Evolutionary conservation across 306 rosid genomes (phyloP).

Genomic region (Cajanus cajan): DNA sequence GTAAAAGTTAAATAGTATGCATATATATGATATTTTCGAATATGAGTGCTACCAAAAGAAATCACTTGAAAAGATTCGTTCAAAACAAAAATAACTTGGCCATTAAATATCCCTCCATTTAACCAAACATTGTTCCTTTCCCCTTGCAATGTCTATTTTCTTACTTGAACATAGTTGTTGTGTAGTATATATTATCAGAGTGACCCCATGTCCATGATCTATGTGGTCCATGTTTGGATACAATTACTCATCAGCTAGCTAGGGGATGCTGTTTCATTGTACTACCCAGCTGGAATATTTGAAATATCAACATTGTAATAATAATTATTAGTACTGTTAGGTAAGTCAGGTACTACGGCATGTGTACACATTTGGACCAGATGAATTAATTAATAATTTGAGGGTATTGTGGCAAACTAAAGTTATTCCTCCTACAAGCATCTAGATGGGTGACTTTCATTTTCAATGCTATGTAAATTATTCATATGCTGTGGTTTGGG

Average conservation of each 20-base stretch:
- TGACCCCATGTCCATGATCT: not conserved
- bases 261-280: not conserved
- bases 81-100: not conserved
- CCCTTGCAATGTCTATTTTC: not conserved
- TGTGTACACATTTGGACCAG: not conserved
- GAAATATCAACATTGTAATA: not conserved
- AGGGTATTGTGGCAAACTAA: too few species aligned
- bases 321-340: not conserved
- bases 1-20: too few species aligned
- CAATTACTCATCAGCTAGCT: not conserved
- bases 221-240: conserved; percentile 19
- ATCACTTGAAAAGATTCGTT: too few species aligned
- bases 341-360: not conserved
- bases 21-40: too few species aligned
- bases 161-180: not conserved
- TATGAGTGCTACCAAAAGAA: too few species aligned
- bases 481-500: not conserved
- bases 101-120: not conserved
- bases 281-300: not conserved
- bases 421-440: not conserved
- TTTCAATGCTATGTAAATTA: not conserved
- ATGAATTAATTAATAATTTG: not conserved
- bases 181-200: not conserved
- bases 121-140: not conserved
- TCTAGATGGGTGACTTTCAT: not conserved